These are phyloP conservation scores for Pilaira anomala DNA, from an alignment of 192 early-diverging fungal species.

Conservation along the genomic window DNA sequence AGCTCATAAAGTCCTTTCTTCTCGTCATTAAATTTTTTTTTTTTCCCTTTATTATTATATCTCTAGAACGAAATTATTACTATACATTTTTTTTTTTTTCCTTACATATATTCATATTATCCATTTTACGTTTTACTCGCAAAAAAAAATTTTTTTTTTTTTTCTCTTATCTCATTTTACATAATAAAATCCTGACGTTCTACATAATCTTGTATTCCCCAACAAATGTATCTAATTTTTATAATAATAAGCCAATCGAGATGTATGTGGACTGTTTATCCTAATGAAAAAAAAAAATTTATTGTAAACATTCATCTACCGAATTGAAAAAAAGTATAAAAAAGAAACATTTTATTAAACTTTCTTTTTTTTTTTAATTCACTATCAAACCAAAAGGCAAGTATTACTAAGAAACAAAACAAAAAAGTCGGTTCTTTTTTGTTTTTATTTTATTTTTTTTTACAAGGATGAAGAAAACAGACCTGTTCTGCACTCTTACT, in stretches of 20 bases:
- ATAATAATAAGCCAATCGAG: no score
- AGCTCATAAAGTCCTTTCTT: slow-evolving; percentile 46
- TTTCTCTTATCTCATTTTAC: no score
- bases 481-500: slow-evolving; percentile 20
- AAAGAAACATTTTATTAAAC: not conserved
- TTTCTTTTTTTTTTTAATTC: not conserved
- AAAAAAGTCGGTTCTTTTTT: not conserved
- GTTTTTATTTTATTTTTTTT: slow-evolving; percentile 12
- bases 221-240: no score
- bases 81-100: not conserved
- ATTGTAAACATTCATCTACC: no score
- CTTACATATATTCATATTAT: no score
- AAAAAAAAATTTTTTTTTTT: no score
- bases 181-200: no score
- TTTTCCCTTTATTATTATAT: not conserved
- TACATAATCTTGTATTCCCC: no score
- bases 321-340: slow-evolving; percentile 5
- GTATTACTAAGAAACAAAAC: not conserved
- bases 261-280: no score
- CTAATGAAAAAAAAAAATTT: no score
- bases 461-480: slow-evolving; percentile 15
- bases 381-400: not conserved
- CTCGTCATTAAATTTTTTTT: slow-evolving; percentile 3
- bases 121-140: no score
- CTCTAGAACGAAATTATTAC: no score